Evolutionary conservation across 768 basidiomycete genomes (phyloP), one percentile per base, ranked within the genome.

Genomic region (Podaxis mareebaensis): DNA sequence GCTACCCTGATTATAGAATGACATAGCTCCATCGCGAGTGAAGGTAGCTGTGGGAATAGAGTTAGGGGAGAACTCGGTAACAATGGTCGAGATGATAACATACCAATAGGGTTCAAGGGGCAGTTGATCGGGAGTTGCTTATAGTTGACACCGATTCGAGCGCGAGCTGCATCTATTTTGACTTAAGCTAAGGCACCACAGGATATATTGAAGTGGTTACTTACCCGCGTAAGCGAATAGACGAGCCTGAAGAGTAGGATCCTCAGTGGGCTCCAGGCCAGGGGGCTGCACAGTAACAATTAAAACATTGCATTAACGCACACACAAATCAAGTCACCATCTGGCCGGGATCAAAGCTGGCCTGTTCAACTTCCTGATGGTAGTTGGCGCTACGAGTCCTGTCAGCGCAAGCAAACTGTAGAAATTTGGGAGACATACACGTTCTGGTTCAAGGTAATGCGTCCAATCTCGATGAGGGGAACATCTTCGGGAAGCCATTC

Each of bases 241-340:
- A 38, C 85, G 81, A 17, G 79, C 77, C 70, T 87, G 85, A 22
- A 87, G 78, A 46, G 83, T 83, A 1, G 85, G 86, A 71, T 87
- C 85, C 52, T 82, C 83, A 0, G 78, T 79, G 5, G 84, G 77
- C 71, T 83, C 85, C 66, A 77, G 73, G 15, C 78, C 78, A 62
- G 64, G 61, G 39, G 66, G 67, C 65, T 66, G 26, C 13, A 28
- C 30, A 56, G 20, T 22, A 17, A 5, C 13, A 36, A 12, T 48
- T 39, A 48, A 36, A 54, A 10, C 24, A 20, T 26, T 28, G 39
- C 13, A 26, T n/a, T 12, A 51, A 12, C 8, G 26, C 24, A 24
- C 11, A 11, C 22, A 36, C n/a, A 17, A 15, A 51, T 57, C 7
- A 28, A 58, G 72, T 67, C 49, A 85, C 77, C 71, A 83, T 71